Conservation (phyloP, 495 filamentous ascomycete species). For the Aspergillus kassunensis region DNA sequence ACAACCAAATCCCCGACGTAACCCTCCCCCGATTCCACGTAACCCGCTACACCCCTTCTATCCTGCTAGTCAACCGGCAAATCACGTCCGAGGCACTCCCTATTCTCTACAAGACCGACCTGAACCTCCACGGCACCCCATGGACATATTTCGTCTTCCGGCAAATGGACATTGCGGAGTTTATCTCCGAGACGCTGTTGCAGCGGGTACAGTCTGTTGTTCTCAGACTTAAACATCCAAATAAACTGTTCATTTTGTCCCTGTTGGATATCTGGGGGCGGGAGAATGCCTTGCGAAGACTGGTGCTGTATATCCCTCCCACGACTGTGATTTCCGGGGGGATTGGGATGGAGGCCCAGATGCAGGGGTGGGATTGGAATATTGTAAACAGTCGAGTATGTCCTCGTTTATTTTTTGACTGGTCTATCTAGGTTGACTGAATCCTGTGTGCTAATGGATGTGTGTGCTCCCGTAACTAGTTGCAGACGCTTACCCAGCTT, state of each 20-base stretch:
- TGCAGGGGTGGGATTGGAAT: background rate
- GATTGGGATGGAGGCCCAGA: background rate
- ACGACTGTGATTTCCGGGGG: background rate
- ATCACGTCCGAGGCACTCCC: constrained; percentile 19
- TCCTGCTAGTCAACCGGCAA: constrained; percentile 19
- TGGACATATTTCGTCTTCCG: constrained; percentile 17
- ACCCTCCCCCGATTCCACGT: constrained; percentile 10
- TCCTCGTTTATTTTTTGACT: no score
- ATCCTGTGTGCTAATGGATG: no score
- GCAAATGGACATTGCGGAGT: constrained; percentile 22
- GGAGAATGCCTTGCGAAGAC: constrained; percentile 11
- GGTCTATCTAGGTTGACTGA: no score
- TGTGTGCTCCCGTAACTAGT: no score
- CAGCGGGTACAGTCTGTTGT: constrained; percentile 14
- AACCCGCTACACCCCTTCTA: constrained; percentile 14
- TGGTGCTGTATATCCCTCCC: constrained; percentile 18
- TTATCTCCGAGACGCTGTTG: constrained; percentile 19
- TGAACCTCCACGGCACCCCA: constrained; percentile 15
- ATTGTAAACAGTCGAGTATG: background rate
- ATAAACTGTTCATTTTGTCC: constrained; percentile 19
- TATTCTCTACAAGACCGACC: constrained; percentile 17
- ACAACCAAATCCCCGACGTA: constrained; percentile 6
- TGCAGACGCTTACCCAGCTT: no score
- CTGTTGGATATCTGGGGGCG: constrained; percentile 21
- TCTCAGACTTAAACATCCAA: constrained; percentile 6